These are phyloP conservation scores for Carnegiea gigantea DNA, from an alignment of 179 eudicot genomes.

Conservation along the genomic window DNA sequence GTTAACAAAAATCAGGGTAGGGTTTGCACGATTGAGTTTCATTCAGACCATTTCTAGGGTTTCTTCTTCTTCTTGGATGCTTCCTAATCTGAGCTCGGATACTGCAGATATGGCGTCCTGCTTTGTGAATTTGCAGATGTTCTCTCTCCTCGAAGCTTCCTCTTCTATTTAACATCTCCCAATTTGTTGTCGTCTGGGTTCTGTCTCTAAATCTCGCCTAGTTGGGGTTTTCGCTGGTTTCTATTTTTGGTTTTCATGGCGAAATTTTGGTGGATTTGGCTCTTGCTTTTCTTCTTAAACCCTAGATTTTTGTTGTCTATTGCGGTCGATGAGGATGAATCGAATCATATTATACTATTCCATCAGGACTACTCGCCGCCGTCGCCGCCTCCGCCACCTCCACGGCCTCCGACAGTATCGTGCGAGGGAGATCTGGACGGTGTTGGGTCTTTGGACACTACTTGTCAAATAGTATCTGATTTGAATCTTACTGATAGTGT, in stretches of 20 bases:
- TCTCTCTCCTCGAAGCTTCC: neutral
- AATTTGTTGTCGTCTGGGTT: neutral
- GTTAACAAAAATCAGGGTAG: neutral
- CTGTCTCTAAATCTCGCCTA: neutral
- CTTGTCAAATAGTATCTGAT: slow-evolving; percentile 62
- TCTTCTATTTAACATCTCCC: neutral
- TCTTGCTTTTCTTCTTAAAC: slow-evolving; percentile 14
- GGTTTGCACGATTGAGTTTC: neutral
- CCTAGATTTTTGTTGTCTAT: neutral
- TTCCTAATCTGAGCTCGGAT: neutral
- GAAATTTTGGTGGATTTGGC: neutral
- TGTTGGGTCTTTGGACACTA: slow-evolving; percentile 61
- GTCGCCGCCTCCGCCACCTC: slow-evolving; percentile 69
- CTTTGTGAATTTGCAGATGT: neutral
- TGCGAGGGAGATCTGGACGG: slow-evolving; percentile 83
- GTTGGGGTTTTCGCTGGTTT: neutral
- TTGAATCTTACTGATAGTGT: slow-evolving; percentile 75
- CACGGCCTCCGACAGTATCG: slow-evolving; percentile 64
- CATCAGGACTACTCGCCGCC: slow-evolving; percentile 75
- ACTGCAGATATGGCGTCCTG: neutral
- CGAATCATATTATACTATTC: neutral
- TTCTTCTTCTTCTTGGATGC: slow-evolving; percentile 11
- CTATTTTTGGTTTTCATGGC: slow-evolving; percentile 2
- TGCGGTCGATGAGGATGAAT: slow-evolving; percentile 18
- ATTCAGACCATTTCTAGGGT: slow-evolving; percentile 29